A percentile compares a stretch with the other conserved stretches of the same genome.
Conservation (phyloP, 2,329 filamentous ascomycete species). For the Alternaria gansuensis region DNA sequence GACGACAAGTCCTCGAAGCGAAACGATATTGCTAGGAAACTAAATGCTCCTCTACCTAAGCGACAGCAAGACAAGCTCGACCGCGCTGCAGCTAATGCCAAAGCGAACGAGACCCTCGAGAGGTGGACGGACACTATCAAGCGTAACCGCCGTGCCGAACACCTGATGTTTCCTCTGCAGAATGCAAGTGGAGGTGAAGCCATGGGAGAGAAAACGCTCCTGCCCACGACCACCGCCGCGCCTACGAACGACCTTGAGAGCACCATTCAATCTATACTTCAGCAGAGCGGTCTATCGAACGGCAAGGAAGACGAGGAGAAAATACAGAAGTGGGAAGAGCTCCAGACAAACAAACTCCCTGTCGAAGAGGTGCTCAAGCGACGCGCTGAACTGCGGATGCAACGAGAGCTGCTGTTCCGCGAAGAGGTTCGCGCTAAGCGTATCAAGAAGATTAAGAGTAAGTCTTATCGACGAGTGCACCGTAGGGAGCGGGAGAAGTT, state of each 20-base stretch:
- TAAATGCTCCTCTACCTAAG: conserved; percentile 83
- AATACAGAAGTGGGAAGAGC: conserved; percentile 72
- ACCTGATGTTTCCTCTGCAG: conserved; percentile 84
- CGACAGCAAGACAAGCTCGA: conserved; percentile 87
- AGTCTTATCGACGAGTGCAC: conserved; percentile 90
- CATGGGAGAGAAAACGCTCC: conserved; percentile 69
- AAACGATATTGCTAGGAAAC: conserved; percentile 69
- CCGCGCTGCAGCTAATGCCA: conserved; percentile 82
- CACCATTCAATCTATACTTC: conserved; percentile 86
- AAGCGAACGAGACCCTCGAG: conserved; percentile 88
- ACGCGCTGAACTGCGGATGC: conserved; percentile 76
- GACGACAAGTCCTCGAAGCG: conserved; percentile 69
- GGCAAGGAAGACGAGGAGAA: conserved; percentile 68
- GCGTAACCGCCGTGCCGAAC: conserved; percentile 88
- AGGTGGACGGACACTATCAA: conserved; percentile 97
- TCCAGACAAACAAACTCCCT: conserved; percentile 76
- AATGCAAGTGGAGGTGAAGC: conserved; percentile 71
- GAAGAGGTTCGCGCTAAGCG: conserved; percentile 89
- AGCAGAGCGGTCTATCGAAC: conserved; percentile 81
- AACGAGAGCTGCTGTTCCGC: conserved; percentile 84
- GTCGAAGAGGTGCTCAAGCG: conserved; percentile 76
- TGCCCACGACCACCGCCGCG: conserved; percentile 65
- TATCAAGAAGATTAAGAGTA: conserved; percentile 99
- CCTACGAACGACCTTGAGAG: conserved; percentile 83
- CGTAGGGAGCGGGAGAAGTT: conserved; percentile 75